Percentiles rank a stretch among this genome's conserved stretches.
These are phyloP conservation scores for Hypericum perforatum DNA, from an alignment of 345 rosid genomes.

Conservation along the genomic window DNA sequence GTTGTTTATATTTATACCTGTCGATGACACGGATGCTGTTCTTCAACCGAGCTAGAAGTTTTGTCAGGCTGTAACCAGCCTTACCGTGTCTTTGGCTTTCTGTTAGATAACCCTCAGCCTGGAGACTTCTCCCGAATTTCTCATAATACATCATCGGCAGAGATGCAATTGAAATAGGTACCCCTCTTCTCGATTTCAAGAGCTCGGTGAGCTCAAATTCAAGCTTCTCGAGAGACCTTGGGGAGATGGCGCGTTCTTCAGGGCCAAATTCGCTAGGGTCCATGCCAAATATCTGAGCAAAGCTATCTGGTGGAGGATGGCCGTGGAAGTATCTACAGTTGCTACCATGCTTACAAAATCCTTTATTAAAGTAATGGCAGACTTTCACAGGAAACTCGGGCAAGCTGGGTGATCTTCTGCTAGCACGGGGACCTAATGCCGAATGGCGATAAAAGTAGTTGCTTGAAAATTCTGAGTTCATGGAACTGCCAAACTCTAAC, in stretches of 20 bases:
- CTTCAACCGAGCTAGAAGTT: conserved; percentile 77
- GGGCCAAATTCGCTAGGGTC: conserved; percentile 27
- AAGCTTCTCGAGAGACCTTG: conserved; percentile 67
- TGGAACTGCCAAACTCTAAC: conserved; percentile 28
- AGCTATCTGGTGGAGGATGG: conserved; percentile 39
- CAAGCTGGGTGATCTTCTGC: conserved; percentile 69
- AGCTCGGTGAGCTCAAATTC: conserved; percentile 77
- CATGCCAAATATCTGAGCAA: conserved; percentile 36
- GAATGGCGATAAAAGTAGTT: conserved; percentile 39
- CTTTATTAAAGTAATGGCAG: conserved; percentile 81
- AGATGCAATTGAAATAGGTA: conserved; percentile 88
- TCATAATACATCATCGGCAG: conserved; percentile 83
- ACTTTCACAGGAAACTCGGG: conserved; percentile 77
- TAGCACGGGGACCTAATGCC: conserved; percentile 35
- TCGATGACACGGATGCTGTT: conserved; percentile 77
- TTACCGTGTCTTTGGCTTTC: conserved; percentile 98
- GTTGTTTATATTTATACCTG: conserved; percentile 35
- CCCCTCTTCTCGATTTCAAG: conserved; percentile 68
- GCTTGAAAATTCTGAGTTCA: conserved; percentile 35
- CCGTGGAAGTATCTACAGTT: conserved; percentile 82
- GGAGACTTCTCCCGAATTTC: conserved; percentile 74
- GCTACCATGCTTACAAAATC: conserved; percentile 81
- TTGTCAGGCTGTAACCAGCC: conserved; percentile 89
- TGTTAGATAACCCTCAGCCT: conserved; percentile 92
- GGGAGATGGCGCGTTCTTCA: conserved; percentile 61